Evolutionary conservation across 306 rosid genomes (phyloP).

Genomic region (Fragaria nilgerrensis): DNA sequence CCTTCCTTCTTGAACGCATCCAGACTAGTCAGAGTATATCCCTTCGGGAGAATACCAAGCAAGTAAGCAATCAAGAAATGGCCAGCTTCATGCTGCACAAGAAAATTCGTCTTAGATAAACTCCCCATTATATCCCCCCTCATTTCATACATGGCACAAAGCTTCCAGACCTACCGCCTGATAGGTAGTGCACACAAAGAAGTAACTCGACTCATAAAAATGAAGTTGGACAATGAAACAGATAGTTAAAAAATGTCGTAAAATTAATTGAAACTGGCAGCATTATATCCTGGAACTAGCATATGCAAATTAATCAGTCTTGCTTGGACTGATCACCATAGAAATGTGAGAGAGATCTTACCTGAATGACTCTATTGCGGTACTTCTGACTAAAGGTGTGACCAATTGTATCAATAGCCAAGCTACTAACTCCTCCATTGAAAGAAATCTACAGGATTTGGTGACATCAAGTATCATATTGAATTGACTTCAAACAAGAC

Average conservation of each 20-base stretch:
- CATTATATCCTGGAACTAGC: not conserved
- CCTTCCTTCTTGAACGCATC: conserved; percentile 86
- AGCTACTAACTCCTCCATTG: conserved; percentile 76
- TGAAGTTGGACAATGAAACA: not conserved
- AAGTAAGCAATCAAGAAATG: conserved; percentile 89
- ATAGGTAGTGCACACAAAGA: not conserved
- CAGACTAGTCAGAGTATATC: conserved; percentile 69
- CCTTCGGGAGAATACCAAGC: conserved; percentile 82
- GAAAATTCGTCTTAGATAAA: not conserved
- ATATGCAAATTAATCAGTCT: not conserved
- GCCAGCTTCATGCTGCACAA: conserved; percentile 96
- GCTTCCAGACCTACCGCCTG: conserved; percentile 1
- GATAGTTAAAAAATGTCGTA: not conserved
- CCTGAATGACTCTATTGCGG: conserved; percentile 87
- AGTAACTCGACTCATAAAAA: not conserved
- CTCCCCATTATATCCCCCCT: conserved; percentile 3
- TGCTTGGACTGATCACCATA: not conserved
- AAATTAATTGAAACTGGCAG: not conserved
- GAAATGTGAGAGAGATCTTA: conserved; percentile 29
- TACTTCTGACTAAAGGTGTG: conserved; percentile 78
- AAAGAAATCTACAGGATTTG: conserved; percentile 56
- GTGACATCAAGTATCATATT: not conserved
- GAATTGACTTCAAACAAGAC: not conserved
- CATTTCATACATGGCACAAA: not conserved
- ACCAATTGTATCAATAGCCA: conserved; percentile 86